A percentile compares a stretch with the other conserved stretches of the same genome.
These are phyloP conservation scores for Juglanconis juglandina DNA, from an alignment of 2,329 filamentous ascomycete species.

Conservation along the genomic window DNA sequence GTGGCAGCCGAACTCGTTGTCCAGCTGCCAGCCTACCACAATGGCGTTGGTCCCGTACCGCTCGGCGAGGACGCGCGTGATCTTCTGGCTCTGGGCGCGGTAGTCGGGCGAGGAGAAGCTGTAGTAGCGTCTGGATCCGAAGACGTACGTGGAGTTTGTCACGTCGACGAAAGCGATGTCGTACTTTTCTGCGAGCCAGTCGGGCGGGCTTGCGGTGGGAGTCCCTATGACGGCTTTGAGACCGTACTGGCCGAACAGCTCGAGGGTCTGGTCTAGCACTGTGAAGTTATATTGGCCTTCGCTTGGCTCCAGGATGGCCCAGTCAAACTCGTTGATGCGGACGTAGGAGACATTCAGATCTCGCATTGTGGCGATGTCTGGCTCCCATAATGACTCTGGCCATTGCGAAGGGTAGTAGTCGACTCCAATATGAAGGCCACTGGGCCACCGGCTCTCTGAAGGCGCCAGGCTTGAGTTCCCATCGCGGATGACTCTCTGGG, in stretches of 20 bases:
- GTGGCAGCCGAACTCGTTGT: conserved; percentile 25
- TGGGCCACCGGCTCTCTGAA: conserved; percentile 19
- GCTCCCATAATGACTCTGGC: conserved; percentile 22
- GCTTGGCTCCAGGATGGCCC: conserved; percentile 20
- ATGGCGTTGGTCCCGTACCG: conserved; percentile 20
- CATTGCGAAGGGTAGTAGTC: conserved; percentile 25
- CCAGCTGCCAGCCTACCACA: conserved; percentile 23
- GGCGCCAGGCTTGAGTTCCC: conserved; percentile 1
- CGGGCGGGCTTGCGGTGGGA: conserved; percentile 22
- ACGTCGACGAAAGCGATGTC: conserved; percentile 22
- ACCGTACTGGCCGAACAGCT: conserved; percentile 18
- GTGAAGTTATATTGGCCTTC: conserved; percentile 23
- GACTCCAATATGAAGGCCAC: conserved; percentile 21
- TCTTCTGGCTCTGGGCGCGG: conserved; percentile 22
- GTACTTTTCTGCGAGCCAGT: conserved; percentile 22
- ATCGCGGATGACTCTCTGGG: background rate
- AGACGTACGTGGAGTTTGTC: conserved; percentile 22
- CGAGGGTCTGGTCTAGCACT: conserved; percentile 20
- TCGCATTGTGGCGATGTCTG: conserved; percentile 21
- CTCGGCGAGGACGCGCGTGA: conserved; percentile 21
- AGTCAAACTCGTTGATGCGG: conserved; percentile 24
- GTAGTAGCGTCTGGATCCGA: conserved; percentile 23
- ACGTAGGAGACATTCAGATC: conserved; percentile 23
- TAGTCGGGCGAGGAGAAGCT: conserved; percentile 24
- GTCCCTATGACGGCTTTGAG: conserved; percentile 24